Base-by-base conservation (phyloP, 1,139 yeast genomes). In the Eremothecium gossypii region DNA sequence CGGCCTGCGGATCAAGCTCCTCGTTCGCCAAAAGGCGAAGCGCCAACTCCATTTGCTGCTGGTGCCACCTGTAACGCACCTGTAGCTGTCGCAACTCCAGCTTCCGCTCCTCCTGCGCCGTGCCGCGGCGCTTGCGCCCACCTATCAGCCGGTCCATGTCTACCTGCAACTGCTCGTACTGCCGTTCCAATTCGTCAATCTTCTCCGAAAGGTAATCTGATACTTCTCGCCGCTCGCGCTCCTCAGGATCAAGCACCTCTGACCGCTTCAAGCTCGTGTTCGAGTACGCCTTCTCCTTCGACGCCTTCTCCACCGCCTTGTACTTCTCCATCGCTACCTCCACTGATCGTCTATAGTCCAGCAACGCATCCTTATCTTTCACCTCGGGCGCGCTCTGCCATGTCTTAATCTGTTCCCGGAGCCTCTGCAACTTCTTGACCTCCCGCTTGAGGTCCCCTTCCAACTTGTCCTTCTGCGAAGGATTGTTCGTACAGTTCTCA, bases 311-410 rank as follows among this genome's bases (percentile, higher is more conserved):
- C 45, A 82, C 80, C 42, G 78, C 82, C 57, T 83, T 83, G 60
- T 82, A 83, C 60, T 78, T 76, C 61, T 83, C 93, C 93, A 83
- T 83, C 27, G 89, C 89, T 50, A 75, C 77, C 53, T 83, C 86
- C 38, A 83, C 85, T 41, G 73, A 69, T 50, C 79, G 68, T 48
- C 89, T 68, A 53, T 77, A 74, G 41, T 77, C 82, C 53, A 76
- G 72, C 38, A 82, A 66, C 40, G 71, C 60, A 43, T 71, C 76
- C 61, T 81, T 80, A 55, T 82, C 89, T 56, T 82, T 82, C 48
- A 81, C 78, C 44, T 82, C 81, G 46, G 74, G 74, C 43, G 80
- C 80, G 26, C 83, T 74, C 51, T 81, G 77, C 91, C 91, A 82
- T 50, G 77, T 77, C 57, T 82, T 82, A 48, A 82, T 77, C 62